Conservation (phyloP, 129 eudicot species). For the Centella asiatica region DNA sequence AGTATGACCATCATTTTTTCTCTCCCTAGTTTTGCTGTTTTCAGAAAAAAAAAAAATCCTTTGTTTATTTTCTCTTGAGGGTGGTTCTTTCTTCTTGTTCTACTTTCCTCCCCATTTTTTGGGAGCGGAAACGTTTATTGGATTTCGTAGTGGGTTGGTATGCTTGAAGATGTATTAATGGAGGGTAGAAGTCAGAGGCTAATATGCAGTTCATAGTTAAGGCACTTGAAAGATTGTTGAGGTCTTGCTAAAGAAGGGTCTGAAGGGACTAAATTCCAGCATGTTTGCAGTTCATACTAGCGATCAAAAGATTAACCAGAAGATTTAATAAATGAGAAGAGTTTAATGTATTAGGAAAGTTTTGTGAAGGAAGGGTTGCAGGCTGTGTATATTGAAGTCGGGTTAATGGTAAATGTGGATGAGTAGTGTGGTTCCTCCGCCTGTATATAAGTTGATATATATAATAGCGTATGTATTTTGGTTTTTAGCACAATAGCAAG, state of each 20-base stretch:
- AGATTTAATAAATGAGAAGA: not conserved
- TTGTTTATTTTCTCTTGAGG: not conserved
- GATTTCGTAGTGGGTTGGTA: constrained; percentile 1
- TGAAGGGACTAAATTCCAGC: not conserved
- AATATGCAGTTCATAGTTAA: not conserved
- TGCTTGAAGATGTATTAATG: not conserved
- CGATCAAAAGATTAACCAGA: constrained; percentile 1
- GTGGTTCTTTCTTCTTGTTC: constrained; percentile 1
- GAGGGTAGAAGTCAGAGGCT: not conserved
- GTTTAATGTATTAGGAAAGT: constrained; percentile 5
- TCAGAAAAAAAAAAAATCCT: no score
- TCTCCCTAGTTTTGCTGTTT: not conserved
- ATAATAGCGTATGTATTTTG: no score
- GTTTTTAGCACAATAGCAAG: no score
- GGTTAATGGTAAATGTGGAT: constrained; percentile 10
- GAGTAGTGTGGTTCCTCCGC: not conserved
- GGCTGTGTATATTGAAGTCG: constrained; percentile 6
- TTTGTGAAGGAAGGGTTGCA: not conserved
- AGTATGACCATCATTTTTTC: not conserved
- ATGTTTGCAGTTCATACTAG: not conserved
- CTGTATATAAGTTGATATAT: no score
- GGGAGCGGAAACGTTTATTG: not conserved
- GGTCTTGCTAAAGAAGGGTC: not conserved
- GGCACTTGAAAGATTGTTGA: not conserved
- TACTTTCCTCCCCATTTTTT: not conserved